phyloP scores from a whole-genome alignment of 768 basidiomycete species.

The Podaxis rugospora region DNA sequence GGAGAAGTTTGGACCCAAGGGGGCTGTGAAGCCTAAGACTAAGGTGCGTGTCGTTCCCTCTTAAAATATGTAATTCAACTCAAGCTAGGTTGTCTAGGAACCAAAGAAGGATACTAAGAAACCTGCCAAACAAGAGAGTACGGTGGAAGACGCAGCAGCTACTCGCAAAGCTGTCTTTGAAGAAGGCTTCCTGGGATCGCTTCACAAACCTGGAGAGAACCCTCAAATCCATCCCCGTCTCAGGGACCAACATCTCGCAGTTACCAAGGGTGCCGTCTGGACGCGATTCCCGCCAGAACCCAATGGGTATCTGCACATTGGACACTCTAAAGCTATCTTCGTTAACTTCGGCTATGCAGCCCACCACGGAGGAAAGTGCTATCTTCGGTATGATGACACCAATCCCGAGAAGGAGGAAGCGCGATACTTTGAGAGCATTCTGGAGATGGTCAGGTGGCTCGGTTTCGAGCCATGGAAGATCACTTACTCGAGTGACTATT shows the following conservation, averaged over 20 bases:
- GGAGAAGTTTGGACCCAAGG: conserved; percentile 70
- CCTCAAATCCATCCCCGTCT: conserved; percentile 77
- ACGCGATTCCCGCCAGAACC: conserved; percentile 99
- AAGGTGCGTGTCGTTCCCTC: conserved; percentile 41
- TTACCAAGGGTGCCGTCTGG: conserved; percentile 79
- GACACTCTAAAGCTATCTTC: conserved; percentile 98
- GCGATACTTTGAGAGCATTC: conserved; percentile 91
- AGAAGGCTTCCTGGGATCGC: conserved; percentile 88
- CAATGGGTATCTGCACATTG: conserved; percentile 93
- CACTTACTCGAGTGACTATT: conserved; percentile 98
- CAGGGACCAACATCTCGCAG: conserved; percentile 74
- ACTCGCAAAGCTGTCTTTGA: conserved; percentile 73
- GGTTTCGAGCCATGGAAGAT: conserved; percentile 99
- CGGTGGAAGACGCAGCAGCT: conserved; percentile 31
- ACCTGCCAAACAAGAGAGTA: conserved; percentile 23
- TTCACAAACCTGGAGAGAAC: conserved; percentile 94
- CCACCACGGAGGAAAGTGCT: conserved; percentile 87
- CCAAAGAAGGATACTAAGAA: conserved; percentile 44
- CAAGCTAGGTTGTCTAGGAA: conserved; percentile 29
- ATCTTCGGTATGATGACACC: conserved; percentile 96
- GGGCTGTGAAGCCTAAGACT: conserved; percentile 55
- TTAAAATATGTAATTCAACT: not conserved
- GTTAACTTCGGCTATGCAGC: conserved; percentile 99
- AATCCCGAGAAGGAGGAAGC: conserved; percentile 98
- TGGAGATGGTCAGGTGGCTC: conserved; percentile 94